A percentile compares a stretch with the other conserved stretches of the same genome.
Conservation (phyloP, 805 yeast species). For the Zygosaccharomyces pseudorouxii region DNA sequence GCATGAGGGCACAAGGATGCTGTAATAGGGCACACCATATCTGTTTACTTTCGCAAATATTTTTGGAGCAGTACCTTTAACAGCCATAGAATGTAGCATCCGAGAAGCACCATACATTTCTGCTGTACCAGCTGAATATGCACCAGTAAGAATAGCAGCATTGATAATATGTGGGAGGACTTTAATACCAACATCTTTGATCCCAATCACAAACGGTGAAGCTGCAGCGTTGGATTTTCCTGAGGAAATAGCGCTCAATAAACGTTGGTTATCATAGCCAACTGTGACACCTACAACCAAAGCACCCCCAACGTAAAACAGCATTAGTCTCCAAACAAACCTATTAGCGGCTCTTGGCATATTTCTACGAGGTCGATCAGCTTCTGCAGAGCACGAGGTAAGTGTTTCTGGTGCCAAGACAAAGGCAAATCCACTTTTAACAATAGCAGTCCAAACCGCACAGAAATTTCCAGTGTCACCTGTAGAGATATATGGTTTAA, state of each 20-base stretch:
- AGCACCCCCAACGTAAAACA: slow-evolving; percentile 48
- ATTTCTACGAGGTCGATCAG: slow-evolving; percentile 43
- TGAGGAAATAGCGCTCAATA: slow-evolving; percentile 32
- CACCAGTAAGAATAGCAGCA: slow-evolving; percentile 46
- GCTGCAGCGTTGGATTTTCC: slow-evolving; percentile 39
- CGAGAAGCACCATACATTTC: slow-evolving; percentile 49
- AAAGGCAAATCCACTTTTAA: slow-evolving; percentile 49
- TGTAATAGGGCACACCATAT: slow-evolving; percentile 47
- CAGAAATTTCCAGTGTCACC: slow-evolving; percentile 45
- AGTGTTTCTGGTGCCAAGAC: slow-evolving; percentile 47
- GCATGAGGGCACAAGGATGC: slow-evolving; percentile 38
- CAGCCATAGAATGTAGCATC: slow-evolving; percentile 40
- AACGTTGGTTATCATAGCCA: slow-evolving; percentile 43
- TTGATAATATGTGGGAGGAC: slow-evolving; percentile 46
- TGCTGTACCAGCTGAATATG: slow-evolving; percentile 37
- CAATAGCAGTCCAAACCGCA: slow-evolving; percentile 47
- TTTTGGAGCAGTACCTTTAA: slow-evolving; percentile 46
- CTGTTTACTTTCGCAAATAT: slow-evolving; percentile 42
- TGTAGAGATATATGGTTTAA: slow-evolving; percentile 32
- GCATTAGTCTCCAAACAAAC: slow-evolving; percentile 50
- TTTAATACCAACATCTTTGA: slow-evolving; percentile 45
- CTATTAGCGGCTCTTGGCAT: slow-evolving; percentile 51
- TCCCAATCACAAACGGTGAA: slow-evolving; percentile 48
- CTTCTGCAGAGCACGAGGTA: slow-evolving; percentile 45
- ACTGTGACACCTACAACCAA: slow-evolving; percentile 46